Evolutionary conservation across 2,329 filamentous ascomycete species (phyloP), one percentile per base, ranked within the genome.

Genomic region (Chaetomiaceae sp.): DNA sequence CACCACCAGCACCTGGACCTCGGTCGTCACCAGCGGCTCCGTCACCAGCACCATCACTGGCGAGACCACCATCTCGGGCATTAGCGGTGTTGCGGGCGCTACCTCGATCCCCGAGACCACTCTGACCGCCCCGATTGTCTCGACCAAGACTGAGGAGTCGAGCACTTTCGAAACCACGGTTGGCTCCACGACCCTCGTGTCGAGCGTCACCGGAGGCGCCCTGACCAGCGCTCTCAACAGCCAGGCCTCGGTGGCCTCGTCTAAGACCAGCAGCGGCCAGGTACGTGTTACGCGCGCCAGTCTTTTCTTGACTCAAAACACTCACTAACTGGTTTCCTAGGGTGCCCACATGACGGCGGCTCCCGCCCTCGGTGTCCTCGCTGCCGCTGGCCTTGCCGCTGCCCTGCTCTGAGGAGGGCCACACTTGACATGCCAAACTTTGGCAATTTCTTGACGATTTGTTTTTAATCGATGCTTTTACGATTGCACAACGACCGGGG

Each of bases 341-440:
- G 64, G 58, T 44, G 64, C 72, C 37, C 67, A 72, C 51, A 65
- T 66, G 60, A 76, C 75, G 43, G 72, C 69, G 50, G 74, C 70
- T 33, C 73, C 74, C 19, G 59, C 58, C 35, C 62, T 64, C 23
- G 76, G 74, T 50, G 56, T 77, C 43, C 54, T 78, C 35, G 75
- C 73, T 45, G 75, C 72, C 19, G 75, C 73, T 17, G 76, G 75
- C 61, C 53, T 78, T 40, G 75, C 73, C 35, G 73, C 68, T 55
- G 60, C 76, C 53, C 65, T 79, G 53, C 69, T 79, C 53, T 79
- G 74, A 72, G 31, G n/a, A n/a, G n/a, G n/a, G n/a, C n/a, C n/a
- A n/a, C n/a, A n/a, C 37, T 4, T n/a, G 12, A 27, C 23, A 46
- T 33, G 42, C 47, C 23, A 37, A 23, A 12, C 30, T 35, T 49